Conservation (phyloP, 1,139 yeast species). For the Protomyces inouyei region DNA sequence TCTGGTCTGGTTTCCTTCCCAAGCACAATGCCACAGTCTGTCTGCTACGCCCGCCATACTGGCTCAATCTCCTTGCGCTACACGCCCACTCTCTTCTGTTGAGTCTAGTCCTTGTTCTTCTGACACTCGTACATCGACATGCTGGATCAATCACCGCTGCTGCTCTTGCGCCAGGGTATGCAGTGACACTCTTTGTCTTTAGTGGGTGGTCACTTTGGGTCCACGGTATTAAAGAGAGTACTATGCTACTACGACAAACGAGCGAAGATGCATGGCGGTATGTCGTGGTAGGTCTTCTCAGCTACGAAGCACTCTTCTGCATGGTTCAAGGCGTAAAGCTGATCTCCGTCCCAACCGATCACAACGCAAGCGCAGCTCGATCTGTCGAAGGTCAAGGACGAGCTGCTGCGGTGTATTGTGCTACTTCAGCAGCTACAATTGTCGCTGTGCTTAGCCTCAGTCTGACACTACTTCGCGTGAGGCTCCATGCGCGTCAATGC, state of each 20-base stretch:
- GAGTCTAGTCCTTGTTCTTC: not conserved
- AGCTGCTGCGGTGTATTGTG: not conserved
- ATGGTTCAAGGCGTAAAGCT: not conserved
- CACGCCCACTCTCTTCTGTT: not conserved
- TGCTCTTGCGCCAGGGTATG: not conserved
- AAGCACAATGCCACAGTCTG: not conserved
- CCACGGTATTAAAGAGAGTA: not conserved
- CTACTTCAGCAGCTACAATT: not conserved
- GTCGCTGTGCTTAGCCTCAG: not conserved
- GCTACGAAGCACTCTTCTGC: not conserved
- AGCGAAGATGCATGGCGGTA: not conserved
- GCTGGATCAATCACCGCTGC: not conserved
- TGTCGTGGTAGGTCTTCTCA: not conserved
- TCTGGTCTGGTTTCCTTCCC: too few relatives aligned
- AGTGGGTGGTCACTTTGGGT: not conserved
- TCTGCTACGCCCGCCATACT: not conserved
- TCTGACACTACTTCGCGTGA: not conserved
- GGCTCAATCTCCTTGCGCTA: not conserved
- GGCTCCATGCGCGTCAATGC: not conserved
- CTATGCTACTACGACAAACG: not conserved
- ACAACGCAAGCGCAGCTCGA: not conserved
- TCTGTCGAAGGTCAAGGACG: not conserved
- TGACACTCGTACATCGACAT: not conserved
- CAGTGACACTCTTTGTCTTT: not conserved
- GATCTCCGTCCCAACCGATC: not conserved